Percentiles rank a stretch among this genome's conserved stretches.
phyloP scores from a whole-genome alignment of 129 eudicot genomes.

The Flaveria bidentis region DNA sequence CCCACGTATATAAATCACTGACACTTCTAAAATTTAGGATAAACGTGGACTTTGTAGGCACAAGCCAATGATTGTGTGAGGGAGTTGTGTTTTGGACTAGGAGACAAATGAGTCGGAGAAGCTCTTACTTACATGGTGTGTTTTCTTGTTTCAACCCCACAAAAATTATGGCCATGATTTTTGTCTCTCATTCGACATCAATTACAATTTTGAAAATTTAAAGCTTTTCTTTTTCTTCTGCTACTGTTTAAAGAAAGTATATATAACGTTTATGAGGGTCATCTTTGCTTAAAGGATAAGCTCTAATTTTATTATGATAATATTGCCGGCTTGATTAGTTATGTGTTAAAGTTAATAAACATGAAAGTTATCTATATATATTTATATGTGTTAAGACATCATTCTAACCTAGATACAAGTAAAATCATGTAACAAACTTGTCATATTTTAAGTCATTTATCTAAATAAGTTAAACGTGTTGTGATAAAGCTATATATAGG shows the following conservation, averaged over 20 bases:
- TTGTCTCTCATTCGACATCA: slow-evolving; percentile 21
- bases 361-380: too few relatives aligned
- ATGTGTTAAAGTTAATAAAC: too few relatives aligned
- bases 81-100: slow-evolving; percentile 11
- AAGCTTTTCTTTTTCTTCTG: not conserved
- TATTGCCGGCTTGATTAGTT: too few relatives aligned
- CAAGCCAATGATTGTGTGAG: slow-evolving; percentile 21
- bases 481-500: too few relatives aligned
- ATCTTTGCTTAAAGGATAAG: too few relatives aligned
- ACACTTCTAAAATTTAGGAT: not conserved
- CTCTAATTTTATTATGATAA: too few relatives aligned
- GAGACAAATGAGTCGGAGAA: slow-evolving; percentile 35
- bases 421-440: too few relatives aligned
- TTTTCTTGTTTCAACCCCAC: slow-evolving; percentile 29
- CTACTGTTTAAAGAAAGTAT: too few relatives aligned
- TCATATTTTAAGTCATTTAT: too few relatives aligned
- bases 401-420: too few relatives aligned
- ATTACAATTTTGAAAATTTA: not conserved
- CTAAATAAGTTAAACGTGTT: too few relatives aligned
- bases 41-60: slow-evolving; percentile 27
- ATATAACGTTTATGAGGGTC: not conserved
- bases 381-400: too few relatives aligned
- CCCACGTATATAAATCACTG: not conserved
- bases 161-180: slow-evolving; percentile 23
- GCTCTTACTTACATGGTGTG: slow-evolving; percentile 29